Evolutionary conservation across 2,329 filamentous ascomycete species (phyloP), one percentile per base, ranked within the genome.

Genomic region (Triangularia verruculosa): DNA sequence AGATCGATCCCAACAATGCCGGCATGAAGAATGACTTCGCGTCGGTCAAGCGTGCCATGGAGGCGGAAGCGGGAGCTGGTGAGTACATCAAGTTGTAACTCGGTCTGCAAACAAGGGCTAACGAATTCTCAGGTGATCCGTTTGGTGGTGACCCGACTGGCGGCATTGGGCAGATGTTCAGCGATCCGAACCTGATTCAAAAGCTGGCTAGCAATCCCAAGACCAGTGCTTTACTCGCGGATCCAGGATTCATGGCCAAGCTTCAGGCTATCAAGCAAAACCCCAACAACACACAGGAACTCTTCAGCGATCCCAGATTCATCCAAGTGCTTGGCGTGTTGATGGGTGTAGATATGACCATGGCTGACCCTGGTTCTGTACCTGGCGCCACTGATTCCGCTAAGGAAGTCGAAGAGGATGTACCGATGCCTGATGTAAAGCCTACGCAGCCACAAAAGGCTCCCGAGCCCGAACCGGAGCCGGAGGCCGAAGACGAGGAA

Each of bases 201-300:
- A 99, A 99, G 82, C 88, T 99, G 64, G 93, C 93, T 67, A 85
- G 80, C 71, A 98, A 98, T 82, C 95, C 96, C 67, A 98, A 98
- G 87, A 99, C 96, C 11, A 89, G 89, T 68, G 76, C 82, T 12
- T 86, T 90, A 72, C 87, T 99, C 30, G 89, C 87, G 64, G 95
- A 99, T 73, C 84, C 89, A 9, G 81, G 86, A 27, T 99, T 99
- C 80, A 96, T 99, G 89, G 80, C 83, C 68, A 98, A 97, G 80
- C 83, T 99, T 63, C 89, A 95, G 77, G 83, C 87, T 58, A 81
- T 98, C 67, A 88, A 90, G 79, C 82, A 87, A 70, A 95, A 97
- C 79, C 93, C 95, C 5, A 86, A 87, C 72, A 88, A 86, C 71
- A 85, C 92, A 55, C 88, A 91, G 67, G 86, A 90, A 64, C 86